Conservation (phyloP, 257 asterid genomes). For the Linderniella brevidens region DNA sequence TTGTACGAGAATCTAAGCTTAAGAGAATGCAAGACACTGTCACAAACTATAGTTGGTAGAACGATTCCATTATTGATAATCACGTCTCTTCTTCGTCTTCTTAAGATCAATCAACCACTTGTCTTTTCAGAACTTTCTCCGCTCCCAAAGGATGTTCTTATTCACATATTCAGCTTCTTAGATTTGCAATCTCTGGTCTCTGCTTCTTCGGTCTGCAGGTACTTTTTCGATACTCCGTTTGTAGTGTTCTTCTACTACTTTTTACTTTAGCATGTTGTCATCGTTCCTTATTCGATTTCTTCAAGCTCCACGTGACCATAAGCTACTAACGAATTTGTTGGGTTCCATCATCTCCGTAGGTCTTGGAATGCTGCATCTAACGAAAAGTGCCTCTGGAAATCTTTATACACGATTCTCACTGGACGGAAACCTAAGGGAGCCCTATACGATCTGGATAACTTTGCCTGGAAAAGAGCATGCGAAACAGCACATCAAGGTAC, state of each 20-base stretch:
- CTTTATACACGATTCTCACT: slow-evolving; percentile 15
- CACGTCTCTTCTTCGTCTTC: too few species aligned
- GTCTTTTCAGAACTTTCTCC: too few species aligned
- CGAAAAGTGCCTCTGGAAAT: slow-evolving; percentile 60
- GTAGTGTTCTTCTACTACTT: background rate
- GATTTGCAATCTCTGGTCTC: slow-evolving; percentile 51
- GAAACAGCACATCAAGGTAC: background rate
- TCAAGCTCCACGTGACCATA: too few species aligned
- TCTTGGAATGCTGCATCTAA: slow-evolving; percentile 55
- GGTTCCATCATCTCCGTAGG: slow-evolving; percentile 19
- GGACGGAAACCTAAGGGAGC: slow-evolving; percentile 9
- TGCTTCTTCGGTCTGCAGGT: slow-evolving; percentile 72
- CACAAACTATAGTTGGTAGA: too few species aligned
- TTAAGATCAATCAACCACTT: too few species aligned
- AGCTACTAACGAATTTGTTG: background rate
- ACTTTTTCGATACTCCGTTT: background rate
- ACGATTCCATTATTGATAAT: too few species aligned
- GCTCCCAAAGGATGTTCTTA: slow-evolving; percentile 63
- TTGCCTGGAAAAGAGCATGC: slow-evolving; percentile 4
- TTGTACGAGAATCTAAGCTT: too few species aligned
- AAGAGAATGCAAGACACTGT: too few species aligned
- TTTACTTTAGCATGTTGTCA: background rate
- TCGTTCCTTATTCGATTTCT: too few species aligned
- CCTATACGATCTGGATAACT: background rate
- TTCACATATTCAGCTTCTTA: slow-evolving; percentile 46